A percentile compares a stretch with the other conserved stretches of the same genome.
phyloP scores from a whole-genome alignment of 129 eudicot species.

The Flaveria ramosissima region DNA sequence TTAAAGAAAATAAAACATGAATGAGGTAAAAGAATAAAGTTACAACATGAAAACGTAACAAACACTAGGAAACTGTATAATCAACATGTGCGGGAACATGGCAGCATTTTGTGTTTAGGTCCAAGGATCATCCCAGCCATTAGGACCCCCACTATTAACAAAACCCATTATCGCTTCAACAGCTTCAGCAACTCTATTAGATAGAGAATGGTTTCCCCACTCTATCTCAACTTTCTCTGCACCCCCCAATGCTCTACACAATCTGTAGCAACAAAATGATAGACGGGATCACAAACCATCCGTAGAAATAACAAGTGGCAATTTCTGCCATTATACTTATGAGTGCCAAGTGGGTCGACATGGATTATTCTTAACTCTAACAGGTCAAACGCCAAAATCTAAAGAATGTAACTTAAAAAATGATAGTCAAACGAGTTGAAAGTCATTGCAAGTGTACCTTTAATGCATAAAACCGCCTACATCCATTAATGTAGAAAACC shows the following conservation, averaged over 20 bases:
- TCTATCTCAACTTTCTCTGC: conserved; percentile 94
- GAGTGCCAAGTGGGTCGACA: background rate
- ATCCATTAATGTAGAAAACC: background rate
- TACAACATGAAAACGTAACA: conserved; percentile 10
- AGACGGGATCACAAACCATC: background rate
- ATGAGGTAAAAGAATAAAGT: conserved; percentile 3
- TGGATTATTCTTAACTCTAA: background rate
- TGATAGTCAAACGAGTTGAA: background rate
- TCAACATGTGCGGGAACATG: background rate
- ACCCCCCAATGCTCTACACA: conserved; percentile 88
- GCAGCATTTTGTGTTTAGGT: background rate
- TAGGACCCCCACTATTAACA: conserved; percentile 81
- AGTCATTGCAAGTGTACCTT: background rate
- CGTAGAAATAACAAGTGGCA: background rate
- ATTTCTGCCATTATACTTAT: background rate
- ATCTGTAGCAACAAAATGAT: conserved; percentile 41
- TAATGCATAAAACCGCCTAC: background rate
- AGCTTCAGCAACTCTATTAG: conserved; percentile 81
- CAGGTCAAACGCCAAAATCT: background rate
- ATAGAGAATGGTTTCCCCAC: conserved; percentile 82
- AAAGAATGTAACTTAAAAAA: background rate
- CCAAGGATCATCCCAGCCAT: conserved; percentile 98
- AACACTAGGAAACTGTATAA: background rate
- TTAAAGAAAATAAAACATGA: background rate
- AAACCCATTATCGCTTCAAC: conserved; percentile 69